Evolutionary conservation across 2,329 filamentous ascomycete genomes (phyloP), one percentile per base, ranked within the genome.

Genomic region (Nemania sp.): DNA sequence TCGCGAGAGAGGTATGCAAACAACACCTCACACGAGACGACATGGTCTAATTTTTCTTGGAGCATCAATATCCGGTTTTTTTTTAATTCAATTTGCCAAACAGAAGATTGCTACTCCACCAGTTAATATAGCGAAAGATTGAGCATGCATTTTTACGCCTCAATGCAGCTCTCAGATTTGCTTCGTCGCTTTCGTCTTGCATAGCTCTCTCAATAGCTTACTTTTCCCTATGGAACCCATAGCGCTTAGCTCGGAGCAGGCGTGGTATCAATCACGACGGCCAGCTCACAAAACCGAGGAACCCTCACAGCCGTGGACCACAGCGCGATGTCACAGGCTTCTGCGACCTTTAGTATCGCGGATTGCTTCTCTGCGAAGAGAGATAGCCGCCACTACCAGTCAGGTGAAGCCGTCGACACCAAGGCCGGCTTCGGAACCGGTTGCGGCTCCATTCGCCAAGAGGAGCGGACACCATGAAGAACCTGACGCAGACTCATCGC

Each of bases 341-440:
- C 71, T 80, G 35, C 76, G 78, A 34, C 76, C 77, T 7, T 65
- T 80, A 55, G 72, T 76, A 29, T 80, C 78, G 12, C 72, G 77
- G 46, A 74, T 80, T 37, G 70, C 74, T 62, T 74, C 77, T 37
- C 66, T 80, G 2, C 73, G 72, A 21, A 78, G 74, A 57, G 73
- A 75, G 5, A 7, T 29, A 29, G 62, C 66, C 54, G 32, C 35
- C 39, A 55, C 20, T 15, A 15, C 34, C 34, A 32, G 54, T n/a
- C 51, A 58, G 51, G 10, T 25, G 40, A 55, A 45, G 43, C 40
- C 35, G 13, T 17, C 45, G 18, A 21, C 54, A 32, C 25, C 34
- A n/a, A 61, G 20, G 42, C 20, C 15, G 37, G 35, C 49, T 13
- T 34, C 62, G 21, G 57, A 35, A 20, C 20, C 49, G 34, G 50